Base-by-base conservation (phyloP, 768 basidiomycete genomes). In the Trametes gibbosa region DNA sequence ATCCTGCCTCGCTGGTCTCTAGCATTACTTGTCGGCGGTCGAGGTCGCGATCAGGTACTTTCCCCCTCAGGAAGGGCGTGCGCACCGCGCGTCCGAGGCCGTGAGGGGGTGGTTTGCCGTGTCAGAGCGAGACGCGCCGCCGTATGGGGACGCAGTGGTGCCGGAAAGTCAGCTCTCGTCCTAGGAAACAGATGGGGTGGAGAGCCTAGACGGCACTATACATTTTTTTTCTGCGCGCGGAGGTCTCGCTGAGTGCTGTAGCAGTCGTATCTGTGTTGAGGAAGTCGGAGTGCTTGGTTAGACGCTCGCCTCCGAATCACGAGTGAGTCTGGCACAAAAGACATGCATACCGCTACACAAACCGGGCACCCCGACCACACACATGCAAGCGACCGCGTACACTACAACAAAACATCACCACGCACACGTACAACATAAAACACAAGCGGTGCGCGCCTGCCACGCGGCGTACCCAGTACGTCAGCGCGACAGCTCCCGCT, bases 21-120 rank as follows among this genome's bases (percentile, higher is more conserved):
- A 64, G 43, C 53, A 46, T 62, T 61, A 50, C 59, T 50, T 60
- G 10, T 32, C 29, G 57, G 53, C 59, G 64, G 64, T 65, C 64
- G 58, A 62, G 64, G 67, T 58, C 34, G 63, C 61, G 66, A 66
- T 41, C 52, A 50, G 68, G 62, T 65, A 55, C 68, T 68, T 70
- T 70, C 68, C 66, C 65, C 67, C 61, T 66, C 63, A 49, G 59
- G 64, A 66, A 68, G 63, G 68, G 53, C 32, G 32, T 29, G 50
- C 47, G 12, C 25, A 34, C n/a, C 52, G 32, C 13, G 50, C 51
- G 65, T 63, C 58, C 66, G 49, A 68, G 68, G 70, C 55, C 65
- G 62, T 53, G 68, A 67, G 65, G 70, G 67, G 70, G 68, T 71
- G 70, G 68, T 71, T 71, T 71, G 64, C 55, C 68, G 67, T 66